phyloP scores from a whole-genome alignment of 257 asterid genomes.

The Datura wrightii region DNA sequence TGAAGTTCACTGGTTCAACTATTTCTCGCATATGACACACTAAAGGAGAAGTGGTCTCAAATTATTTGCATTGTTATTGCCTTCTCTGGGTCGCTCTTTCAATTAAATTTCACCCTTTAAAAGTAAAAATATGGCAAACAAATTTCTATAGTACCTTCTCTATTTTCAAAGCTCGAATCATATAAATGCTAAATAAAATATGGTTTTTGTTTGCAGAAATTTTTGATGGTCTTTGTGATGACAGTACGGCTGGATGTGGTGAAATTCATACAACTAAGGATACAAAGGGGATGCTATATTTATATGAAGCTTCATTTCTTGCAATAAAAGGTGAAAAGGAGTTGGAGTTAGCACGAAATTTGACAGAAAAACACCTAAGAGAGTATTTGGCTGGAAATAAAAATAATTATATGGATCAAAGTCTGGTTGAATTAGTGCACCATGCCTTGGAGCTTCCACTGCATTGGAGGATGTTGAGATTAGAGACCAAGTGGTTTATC shows the following conservation, averaged over 20 bases:
- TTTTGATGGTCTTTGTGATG: conserved; percentile 38
- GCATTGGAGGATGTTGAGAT: conserved; percentile 48
- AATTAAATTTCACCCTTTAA: too few species aligned
- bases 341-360: conserved; percentile 47
- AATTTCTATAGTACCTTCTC: too few species aligned
- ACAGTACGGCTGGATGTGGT: not conserved
- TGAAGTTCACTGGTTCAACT: not conserved
- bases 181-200: not conserved
- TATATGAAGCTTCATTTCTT: conserved; percentile 60
- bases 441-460: conserved; percentile 51
- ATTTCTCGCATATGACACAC: too few species aligned
- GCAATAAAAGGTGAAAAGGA: conserved; percentile 45
- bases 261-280: conserved; percentile 36
- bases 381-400: not conserved
- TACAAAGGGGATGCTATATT: conserved; percentile 42
- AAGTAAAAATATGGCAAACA: too few species aligned
- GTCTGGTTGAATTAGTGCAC: conserved; percentile 27
- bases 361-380: conserved; percentile 29
- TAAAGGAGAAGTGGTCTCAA: too few species aligned
- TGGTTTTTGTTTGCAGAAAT: conserved; percentile 38
- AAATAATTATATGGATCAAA: conserved; percentile 10
- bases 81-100: too few species aligned
- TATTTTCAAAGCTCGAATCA: not conserved
- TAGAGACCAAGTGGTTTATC: conserved; percentile 51
- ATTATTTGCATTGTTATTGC: too few species aligned